Percentiles rank a stretch among this genome's conserved stretches.
These are phyloP conservation scores for Sophora flavescens DNA, from an alignment of 306 rosid genomes.

Conservation along the genomic window DNA sequence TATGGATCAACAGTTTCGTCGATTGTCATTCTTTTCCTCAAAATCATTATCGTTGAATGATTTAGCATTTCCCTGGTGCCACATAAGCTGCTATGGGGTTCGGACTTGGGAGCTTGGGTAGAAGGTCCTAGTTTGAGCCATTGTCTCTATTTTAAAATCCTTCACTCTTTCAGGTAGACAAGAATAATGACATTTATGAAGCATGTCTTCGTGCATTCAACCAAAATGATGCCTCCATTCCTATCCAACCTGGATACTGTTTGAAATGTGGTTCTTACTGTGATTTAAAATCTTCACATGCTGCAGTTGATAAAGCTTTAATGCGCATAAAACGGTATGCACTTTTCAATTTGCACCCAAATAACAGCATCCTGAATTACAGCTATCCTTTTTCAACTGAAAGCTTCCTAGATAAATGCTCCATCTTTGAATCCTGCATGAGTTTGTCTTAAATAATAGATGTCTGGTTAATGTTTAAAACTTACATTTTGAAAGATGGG, in stretches of 20 bases:
- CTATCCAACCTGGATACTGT: conserved; percentile 67
- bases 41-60: background rate
- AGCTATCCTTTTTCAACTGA: conserved; percentile 38
- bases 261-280: conserved; percentile 73
- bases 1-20: background rate
- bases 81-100: conserved; percentile 23
- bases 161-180: conserved; percentile 55
- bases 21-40: background rate
- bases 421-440: conserved; percentile 27
- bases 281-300: conserved; percentile 64
- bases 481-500: conserved; percentile 18
- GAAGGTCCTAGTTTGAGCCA: conserved; percentile 23
- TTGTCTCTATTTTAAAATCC: conserved; percentile 14
- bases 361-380: conserved; percentile 17
- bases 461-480: conserved; percentile 16
- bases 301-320: conserved; percentile 62
- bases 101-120: conserved; percentile 17
- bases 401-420: conserved; percentile 38
- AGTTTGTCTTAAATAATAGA: conserved; percentile 28
- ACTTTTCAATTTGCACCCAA: conserved; percentile 26
- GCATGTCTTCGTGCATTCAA: conserved; percentile 38
- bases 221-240: conserved; percentile 48
- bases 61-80: conserved; percentile 25
- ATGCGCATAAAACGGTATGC: conserved; percentile 60
- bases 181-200: conserved; percentile 52